Conservation (phyloP, 306 rosid species). For the Malus fusca region DNA sequence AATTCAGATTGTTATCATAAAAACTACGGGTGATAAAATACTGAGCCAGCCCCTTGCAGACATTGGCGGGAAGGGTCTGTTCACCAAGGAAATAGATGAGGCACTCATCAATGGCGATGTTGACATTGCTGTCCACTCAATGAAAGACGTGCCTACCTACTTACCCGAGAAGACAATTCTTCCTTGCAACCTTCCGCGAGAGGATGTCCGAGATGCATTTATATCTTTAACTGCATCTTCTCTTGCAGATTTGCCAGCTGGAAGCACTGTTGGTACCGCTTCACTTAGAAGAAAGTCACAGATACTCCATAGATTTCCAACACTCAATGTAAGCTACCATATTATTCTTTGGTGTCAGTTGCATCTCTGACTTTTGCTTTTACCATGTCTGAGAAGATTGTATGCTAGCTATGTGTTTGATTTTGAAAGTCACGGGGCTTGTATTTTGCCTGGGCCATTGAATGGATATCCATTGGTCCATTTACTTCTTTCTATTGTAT, state of each 20-base stretch:
- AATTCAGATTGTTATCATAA: slow-evolving; percentile 66
- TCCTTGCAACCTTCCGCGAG: slow-evolving; percentile 87
- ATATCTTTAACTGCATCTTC: slow-evolving; percentile 66
- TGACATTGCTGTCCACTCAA: slow-evolving; percentile 88
- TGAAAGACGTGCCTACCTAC: slow-evolving; percentile 92
- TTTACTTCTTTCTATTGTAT: neutral
- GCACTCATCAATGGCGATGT: slow-evolving; percentile 68
- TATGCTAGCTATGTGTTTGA: slow-evolving; percentile 1
- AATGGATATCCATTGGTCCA: neutral
- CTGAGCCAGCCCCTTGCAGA: slow-evolving; percentile 78
- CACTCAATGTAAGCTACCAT: slow-evolving; percentile 46
- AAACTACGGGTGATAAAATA: slow-evolving; percentile 88
- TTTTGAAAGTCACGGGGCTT: neutral
- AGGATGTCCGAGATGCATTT: slow-evolving; percentile 91
- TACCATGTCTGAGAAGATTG: neutral
- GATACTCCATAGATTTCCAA: slow-evolving; percentile 70
- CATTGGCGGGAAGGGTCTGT: slow-evolving; percentile 88
- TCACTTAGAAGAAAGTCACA: slow-evolving; percentile 88
- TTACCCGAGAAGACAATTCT: slow-evolving; percentile 65
- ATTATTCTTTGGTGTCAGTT: neutral
- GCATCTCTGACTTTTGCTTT: neutral
- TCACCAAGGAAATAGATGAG: slow-evolving; percentile 89
- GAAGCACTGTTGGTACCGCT: slow-evolving; percentile 81
- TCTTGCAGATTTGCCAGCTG: slow-evolving; percentile 58
- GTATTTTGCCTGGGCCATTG: neutral